Evolutionary conservation across 176 grass and related monocot species (phyloP).

Genomic region (Oryza coarctata): DNA sequence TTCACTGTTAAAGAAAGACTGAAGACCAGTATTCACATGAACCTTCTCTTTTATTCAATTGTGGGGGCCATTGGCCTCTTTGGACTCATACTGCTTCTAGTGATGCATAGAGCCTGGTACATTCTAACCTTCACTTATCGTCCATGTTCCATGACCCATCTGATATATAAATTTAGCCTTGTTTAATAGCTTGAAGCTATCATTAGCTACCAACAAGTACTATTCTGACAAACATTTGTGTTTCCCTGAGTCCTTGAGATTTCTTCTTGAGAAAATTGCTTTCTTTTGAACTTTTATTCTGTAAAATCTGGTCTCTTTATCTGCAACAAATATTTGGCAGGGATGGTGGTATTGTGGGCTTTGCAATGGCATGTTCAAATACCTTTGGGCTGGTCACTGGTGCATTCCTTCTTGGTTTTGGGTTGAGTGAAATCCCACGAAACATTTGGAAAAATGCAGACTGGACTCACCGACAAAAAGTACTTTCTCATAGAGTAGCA

Average conservation of each 20-base stretch:
- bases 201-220: neutral
- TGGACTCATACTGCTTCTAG: conserved; percentile 87
- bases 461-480: conserved; percentile 85
- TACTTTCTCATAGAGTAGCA: conserved; percentile 88
- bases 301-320: conserved; percentile 7
- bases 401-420: conserved; percentile 99
- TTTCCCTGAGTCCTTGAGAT: neutral
- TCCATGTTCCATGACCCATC: conserved; percentile 3
- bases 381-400: conserved; percentile 98
- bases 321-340: conserved; percentile 49
- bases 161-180: conserved; percentile 16
- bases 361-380: conserved; percentile 99
- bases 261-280: conserved; percentile 4
- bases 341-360: conserved; percentile 84
- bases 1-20: conserved; percentile 98
- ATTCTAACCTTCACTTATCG: conserved; percentile 42
- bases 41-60: conserved; percentile 94
- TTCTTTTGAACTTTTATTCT: conserved; percentile 11
- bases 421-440: conserved; percentile 95
- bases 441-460: conserved; percentile 97
- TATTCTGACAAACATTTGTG: neutral
- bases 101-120: conserved; percentile 84
- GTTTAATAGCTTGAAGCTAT: neutral
- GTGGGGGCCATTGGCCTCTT: conserved; percentile 94
- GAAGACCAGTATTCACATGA: conserved; percentile 88